Base-by-base conservation (phyloP, 257 asterid species). In the Parsonsia alboflavescens region DNA sequence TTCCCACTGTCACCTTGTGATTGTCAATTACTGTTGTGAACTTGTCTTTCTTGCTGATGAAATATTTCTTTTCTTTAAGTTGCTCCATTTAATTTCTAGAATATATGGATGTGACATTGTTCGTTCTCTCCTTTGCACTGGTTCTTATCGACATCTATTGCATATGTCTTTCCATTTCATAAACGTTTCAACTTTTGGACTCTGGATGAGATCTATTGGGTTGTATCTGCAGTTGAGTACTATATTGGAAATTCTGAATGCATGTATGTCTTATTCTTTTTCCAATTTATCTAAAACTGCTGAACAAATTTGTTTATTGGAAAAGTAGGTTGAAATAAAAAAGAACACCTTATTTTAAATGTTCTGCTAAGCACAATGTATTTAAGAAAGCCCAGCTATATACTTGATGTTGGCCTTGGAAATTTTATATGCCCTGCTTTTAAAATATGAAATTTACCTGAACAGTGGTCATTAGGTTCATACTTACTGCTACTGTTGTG, bases 11-110 rank as follows among this genome's bases (percentile, higher is more conserved):
- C 21, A 5, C 46, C 63, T 45, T 53, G 72, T 48, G 26, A 52
- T 71, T 71, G 30, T 39, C 39, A 73, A 69, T 70, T 78, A 75
- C 78, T 74, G 65, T 57, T 71, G n/a, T 57, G 80, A 73, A 73
- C 63, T 62, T 45, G 57, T 76, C 64, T 73, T 36, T 63, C 7
- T 22, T 69, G 71, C 49, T 39, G 77, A 59, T 46, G 22, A 52
- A 45, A 22, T 41, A 52, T 63, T 63, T 45, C 57, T 71, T 36
- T 52, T 52, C 7, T 52, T 63, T 36, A 19, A 19, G 45, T 24
- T 52, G 50, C 45, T 17, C 12, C 36, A 28, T 68, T 26, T 57
- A 57, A 26, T 22, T 57, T 72, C 21, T 57, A 10, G 33, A 57
- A 7, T 21, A 57, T 57, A 56, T n/a, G 63, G 11, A n/a, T 57